Evolutionary conservation across 2,329 filamentous ascomycete species (phyloP).

Genomic region (Colletotrichum truncatum): DNA sequence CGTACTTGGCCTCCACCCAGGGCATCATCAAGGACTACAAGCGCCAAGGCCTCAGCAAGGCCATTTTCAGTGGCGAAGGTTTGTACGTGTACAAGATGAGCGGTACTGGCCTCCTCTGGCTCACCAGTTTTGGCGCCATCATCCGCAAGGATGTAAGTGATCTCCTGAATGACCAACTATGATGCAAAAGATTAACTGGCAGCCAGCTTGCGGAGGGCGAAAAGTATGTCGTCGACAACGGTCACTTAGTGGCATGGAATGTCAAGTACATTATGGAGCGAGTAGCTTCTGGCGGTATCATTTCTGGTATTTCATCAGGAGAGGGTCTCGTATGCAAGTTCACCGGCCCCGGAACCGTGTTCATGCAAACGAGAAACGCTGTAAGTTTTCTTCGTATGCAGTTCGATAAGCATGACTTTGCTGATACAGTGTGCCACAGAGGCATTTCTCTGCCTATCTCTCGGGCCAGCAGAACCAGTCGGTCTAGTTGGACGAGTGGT

Average conservation of each 20-base stretch:
- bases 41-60: constrained; percentile 85
- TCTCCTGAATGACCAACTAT: not conserved
- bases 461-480: constrained; percentile 52
- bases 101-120: constrained; percentile 85
- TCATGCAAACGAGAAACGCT: constrained; percentile 91
- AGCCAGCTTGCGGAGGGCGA: constrained; percentile 71
- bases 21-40: constrained; percentile 91
- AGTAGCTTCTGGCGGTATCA: constrained; percentile 87
- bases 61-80: constrained; percentile 93
- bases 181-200: constrained; percentile 25
- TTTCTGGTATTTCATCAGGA: constrained; percentile 83
- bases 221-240: constrained; percentile 92
- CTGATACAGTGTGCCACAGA: constrained; percentile 42
- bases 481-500: constrained; percentile 20
- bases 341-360: constrained; percentile 88
- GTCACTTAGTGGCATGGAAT: constrained; percentile 96
- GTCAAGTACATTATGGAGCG: constrained; percentile 93
- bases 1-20: constrained; percentile 85
- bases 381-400: constrained; percentile 50
- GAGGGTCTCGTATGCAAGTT: constrained; percentile 97
- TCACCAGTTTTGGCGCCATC: constrained; percentile 94
- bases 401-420: not conserved
- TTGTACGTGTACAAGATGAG: constrained; percentile 89
- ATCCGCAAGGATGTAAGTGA: constrained; percentile 87
- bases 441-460: constrained; percentile 63